Evolutionary conservation across 169 alveolate genomes (phyloP), one percentile per base, ranked within the genome.

Genomic region (Cardiosporidium cionae): DNA sequence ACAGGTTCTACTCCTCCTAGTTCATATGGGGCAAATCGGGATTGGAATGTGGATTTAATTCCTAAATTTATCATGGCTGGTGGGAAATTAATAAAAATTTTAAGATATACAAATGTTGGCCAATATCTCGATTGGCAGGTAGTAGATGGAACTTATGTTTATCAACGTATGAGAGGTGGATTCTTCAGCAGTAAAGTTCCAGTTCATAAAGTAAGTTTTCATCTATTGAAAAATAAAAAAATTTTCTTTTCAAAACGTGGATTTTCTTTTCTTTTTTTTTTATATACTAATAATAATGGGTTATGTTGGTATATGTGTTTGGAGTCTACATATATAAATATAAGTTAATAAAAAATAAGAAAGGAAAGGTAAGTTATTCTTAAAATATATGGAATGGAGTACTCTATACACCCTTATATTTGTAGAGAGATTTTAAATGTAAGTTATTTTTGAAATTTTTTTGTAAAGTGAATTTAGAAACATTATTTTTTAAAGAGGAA

Each of bases 41-140:
- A 97, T 74, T 97, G 99, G 99, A 97, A 97, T 80, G 97, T 97
- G 33, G 99, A 97, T 76, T 85, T 97, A 52, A 93, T 97, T 32
- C 99, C 99, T 34, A 97, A 97, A 83, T 95, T 94, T 82, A 95
- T 96, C 25, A 92, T 97, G 95, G 98, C 98, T 27, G 94, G 97
- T 58, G 99, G 99, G 32, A 92, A 93, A 70, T 88, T 97, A 54
- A 99, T 97, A 34, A 96, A 95, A 80, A 90, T 97, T 69, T 88
- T 97, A 29, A 85, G 94, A 53, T 91, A 93, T 64, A 97, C 99
- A 0, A 93, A 92, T 70, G 98, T 97, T 4, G 92, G 98, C 66
- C 82, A 91, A 25, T 91, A 92, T 76, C 80, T 94, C 6, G 98
- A 97, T 78, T 97, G 99, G 99, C 94, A 93, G 83, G 95, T 91